phyloP scores from a whole-genome alignment of 192 early-diverging fungal species.

The Glomus cerebriforme region DNA sequence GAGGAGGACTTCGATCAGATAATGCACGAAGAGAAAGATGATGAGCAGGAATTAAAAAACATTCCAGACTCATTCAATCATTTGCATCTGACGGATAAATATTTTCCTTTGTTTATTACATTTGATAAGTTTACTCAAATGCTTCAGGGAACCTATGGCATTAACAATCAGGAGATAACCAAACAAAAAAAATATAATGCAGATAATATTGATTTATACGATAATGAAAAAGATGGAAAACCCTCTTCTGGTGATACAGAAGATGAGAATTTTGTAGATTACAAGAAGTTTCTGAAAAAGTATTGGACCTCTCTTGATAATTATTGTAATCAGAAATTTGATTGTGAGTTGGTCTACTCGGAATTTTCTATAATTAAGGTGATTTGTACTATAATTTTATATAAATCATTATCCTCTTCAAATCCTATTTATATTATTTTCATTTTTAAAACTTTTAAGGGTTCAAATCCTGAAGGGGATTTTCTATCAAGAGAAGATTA shows the following conservation, averaged over 20 bases:
- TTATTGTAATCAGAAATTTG: background rate
- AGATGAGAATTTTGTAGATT: background rate
- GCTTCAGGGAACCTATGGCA: conserved; percentile 18
- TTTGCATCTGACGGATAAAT: background rate
- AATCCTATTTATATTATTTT: no score
- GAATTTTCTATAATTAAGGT: conserved; percentile 21
- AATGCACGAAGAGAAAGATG: conserved; percentile 10
- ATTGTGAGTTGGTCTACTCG: background rate
- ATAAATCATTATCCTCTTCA: no score
- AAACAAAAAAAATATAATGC: background rate
- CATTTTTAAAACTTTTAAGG: no score
- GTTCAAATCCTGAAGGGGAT: no score
- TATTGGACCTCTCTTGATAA: background rate
- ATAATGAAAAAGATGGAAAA: background rate
- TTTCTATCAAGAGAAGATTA: no score
- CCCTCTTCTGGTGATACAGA: background rate
- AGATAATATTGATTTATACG: background rate
- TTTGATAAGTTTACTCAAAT: conserved; percentile 2
- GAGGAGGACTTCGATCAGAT: background rate
- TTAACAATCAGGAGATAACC: background rate
- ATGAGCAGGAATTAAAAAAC: background rate
- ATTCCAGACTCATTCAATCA: conserved; percentile 6
- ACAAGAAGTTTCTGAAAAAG: background rate
- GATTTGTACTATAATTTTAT: no score
- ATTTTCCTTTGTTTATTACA: conserved; percentile 21